Evolutionary conservation across 306 rosid species (phyloP), one percentile per base, ranked within the genome.

Genomic region (Pachyrhizus erosus): DNA sequence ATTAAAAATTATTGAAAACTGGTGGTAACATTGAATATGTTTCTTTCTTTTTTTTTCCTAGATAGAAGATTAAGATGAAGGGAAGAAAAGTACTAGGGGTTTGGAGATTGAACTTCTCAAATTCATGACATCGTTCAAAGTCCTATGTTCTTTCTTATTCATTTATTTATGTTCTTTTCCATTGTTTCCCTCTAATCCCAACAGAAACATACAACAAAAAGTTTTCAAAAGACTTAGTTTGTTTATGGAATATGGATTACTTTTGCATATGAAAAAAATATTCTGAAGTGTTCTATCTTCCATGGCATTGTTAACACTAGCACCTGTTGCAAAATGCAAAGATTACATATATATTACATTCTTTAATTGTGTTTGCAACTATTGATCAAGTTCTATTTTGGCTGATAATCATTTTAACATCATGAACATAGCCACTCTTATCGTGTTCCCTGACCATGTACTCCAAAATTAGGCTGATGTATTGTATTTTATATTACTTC

Each of bases 401-500:
- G 73, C 18, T 40, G 73, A 77, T 60, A 18, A 54, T 9, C 3
- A 23, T 23, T 24, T n/a, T n/a, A n/a, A n/a, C 39, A 40, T 57
- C 45, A 17, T 42, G 12, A 21, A 2, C 66, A 21, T 24, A 39
- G 48, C n/a, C n/a, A n/a, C n/a, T n/a, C n/a, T 10, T 73, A 6
- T 49, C 31, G 23, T 42, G 61, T 54, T 81, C 21, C 39, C 39
- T 43, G 64, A 34, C 27, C 0, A 13, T 14, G 15, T 61, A 48
- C 52, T 73, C 49, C 24, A 13, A 48, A 33, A 7, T 37, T 72
- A 31, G 39, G 61, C 81, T 86, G 73, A 72, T 27, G 13, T 70
- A 13, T 45, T 77, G 62, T 39, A 24, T 71, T 61, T 51, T 71
- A 62, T 73, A 8, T 61, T 82, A 43, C 27, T 82, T 18, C 17